Percentiles rank a stretch among this genome's conserved stretches.
Conservation (phyloP, 345 rosid species). For the Diplotaxis tenuifolia region DNA sequence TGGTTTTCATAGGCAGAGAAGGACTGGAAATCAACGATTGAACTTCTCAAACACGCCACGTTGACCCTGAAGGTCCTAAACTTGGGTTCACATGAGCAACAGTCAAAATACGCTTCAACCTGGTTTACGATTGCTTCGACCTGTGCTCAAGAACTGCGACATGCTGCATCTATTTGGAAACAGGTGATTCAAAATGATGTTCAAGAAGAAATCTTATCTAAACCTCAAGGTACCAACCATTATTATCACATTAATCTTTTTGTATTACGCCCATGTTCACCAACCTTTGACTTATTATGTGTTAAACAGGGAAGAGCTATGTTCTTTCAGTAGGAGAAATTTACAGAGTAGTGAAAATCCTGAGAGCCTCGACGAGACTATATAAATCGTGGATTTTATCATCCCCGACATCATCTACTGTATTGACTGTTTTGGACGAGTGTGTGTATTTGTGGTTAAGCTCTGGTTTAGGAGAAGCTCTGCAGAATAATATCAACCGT, state of each 20-base stretch:
- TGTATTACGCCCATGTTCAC: background rate
- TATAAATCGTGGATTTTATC: slow-evolving; percentile 76
- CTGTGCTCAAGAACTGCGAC: slow-evolving; percentile 72
- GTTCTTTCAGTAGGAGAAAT: slow-evolving; percentile 75
- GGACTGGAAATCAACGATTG: slow-evolving; percentile 50
- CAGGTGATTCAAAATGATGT: slow-evolving; percentile 50
- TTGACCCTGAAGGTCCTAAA: slow-evolving; percentile 56
- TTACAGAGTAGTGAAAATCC: slow-evolving; percentile 66
- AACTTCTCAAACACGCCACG: slow-evolving; percentile 53
- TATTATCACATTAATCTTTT: background rate
- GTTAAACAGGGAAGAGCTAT: slow-evolving; percentile 56
- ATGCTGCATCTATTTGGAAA: slow-evolving; percentile 78
- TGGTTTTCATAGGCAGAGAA: slow-evolving; percentile 57
- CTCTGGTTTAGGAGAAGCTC: slow-evolving; percentile 74
- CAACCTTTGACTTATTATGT: slow-evolving; percentile 2
- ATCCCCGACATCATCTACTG: slow-evolving; percentile 31
- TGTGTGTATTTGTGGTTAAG: slow-evolving; percentile 64
- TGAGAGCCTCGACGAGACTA: slow-evolving; percentile 56
- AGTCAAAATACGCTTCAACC: slow-evolving; percentile 49
- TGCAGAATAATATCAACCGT: slow-evolving; percentile 42
- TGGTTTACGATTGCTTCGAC: slow-evolving; percentile 61
- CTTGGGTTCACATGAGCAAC: slow-evolving; percentile 55
- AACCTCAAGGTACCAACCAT: slow-evolving; percentile 53
- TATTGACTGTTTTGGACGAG: slow-evolving; percentile 51
- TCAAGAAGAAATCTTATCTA: slow-evolving; percentile 45